Conservation (phyloP, 148 eudicot genomes). For the Spergularia marina region DNA sequence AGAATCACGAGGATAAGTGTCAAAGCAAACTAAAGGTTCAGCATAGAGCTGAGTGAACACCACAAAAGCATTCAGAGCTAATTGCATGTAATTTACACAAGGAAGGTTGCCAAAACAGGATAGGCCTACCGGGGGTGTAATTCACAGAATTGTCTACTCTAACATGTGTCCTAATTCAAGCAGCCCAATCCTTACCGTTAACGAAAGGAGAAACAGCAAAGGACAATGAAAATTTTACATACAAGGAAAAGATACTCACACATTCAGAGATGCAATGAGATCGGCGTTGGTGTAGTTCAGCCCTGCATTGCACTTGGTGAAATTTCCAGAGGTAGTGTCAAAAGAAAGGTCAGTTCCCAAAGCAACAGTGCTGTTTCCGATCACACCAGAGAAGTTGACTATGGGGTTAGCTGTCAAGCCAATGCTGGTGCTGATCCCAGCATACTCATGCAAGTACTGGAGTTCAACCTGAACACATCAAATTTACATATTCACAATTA, state of each 20-base stretch:
- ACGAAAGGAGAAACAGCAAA: too few relatives aligned
- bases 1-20: not conserved
- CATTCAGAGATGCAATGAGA: slow-evolving; percentile 69
- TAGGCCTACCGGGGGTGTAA: too few relatives aligned
- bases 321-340: slow-evolving; percentile 75
- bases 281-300: slow-evolving; percentile 61
- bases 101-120: too few relatives aligned
- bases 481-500: not conserved
- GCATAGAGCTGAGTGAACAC: too few relatives aligned
- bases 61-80: too few relatives aligned
- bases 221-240: not conserved
- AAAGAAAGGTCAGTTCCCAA: slow-evolving; percentile 87
- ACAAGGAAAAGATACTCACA: slow-evolving; percentile 52
- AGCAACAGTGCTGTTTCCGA: slow-evolving; percentile 54
- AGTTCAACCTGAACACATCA: slow-evolving; percentile 64
- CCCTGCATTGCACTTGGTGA: slow-evolving; percentile 83
- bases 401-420: slow-evolving; percentile 85
- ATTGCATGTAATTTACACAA: too few relatives aligned
- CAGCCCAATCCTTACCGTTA: not conserved
- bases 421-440: slow-evolving; percentile 85
- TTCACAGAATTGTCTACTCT: too few relatives aligned
- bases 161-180: not conserved
- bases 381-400: slow-evolving; percentile 87
- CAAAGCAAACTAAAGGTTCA: too few relatives aligned
- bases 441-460: slow-evolving; percentile 89